Evolutionary conservation across 768 basidiomycete species (phyloP), one percentile per base, ranked within the genome.

Genomic region (Lactarius hatsudake): DNA sequence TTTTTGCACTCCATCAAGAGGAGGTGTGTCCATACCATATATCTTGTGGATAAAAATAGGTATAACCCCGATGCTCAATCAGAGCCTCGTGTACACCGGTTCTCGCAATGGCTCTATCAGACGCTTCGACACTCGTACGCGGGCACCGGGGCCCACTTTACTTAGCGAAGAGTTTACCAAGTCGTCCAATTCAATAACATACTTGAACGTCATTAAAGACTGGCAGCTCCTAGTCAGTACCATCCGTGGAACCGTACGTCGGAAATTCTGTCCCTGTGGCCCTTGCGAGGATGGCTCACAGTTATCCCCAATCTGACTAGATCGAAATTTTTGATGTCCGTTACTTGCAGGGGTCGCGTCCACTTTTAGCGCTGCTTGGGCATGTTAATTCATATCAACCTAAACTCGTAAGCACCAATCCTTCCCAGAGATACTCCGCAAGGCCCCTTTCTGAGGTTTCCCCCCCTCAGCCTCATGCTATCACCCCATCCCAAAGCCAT

Each of bases 241-340:
- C 26, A 80, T 90, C 65, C 79, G 86, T 63, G 89, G 90, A 30
- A 75, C 82, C 32, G 90, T 89, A 67, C 65, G 84, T 77, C 38
- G 34, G 13, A n/a, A 12, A 17, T 32, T 18, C 34, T 13, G 26
- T 59, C 5, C 32, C 23, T 45, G 34, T 34, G 43, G 17, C 48
- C 42, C 43, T 45, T 59, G 26, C 51, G 55, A 57, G 63, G 40
- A 43, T 51, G 45, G 56, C 15, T 55, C 3, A 59, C 61, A 59
- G 54, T 57, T 69, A 8, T 72, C 4, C 2, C 17, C 51, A 26
- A 28, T 59, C 28, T 17, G 20, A n/a, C n/a, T 62, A 89, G 90
- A 77, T 91, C 20, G 81, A 83, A 56, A 77, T 81, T 3, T 88
- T 83, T 67, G 90, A 92, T 75, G 74, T 89, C 60, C 85, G 90